These are phyloP conservation scores for Paecilomyces variotii DNA, from an alignment of 2,329 filamentous ascomycete genomes.

Conservation along the genomic window DNA sequence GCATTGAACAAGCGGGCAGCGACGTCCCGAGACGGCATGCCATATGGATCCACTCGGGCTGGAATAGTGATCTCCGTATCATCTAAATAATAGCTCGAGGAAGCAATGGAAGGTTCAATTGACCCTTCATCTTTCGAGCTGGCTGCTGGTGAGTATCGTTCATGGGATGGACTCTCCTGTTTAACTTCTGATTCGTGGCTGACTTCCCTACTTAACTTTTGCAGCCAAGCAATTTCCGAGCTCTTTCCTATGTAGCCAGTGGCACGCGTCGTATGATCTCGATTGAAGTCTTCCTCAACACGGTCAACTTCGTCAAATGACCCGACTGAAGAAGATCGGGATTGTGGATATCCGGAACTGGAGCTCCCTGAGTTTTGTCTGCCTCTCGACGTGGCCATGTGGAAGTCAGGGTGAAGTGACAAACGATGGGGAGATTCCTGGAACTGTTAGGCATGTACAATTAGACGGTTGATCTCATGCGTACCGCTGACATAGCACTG, in stretches of 20 bases:
- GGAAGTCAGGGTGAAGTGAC: conserved; percentile 13
- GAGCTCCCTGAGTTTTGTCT: conserved; percentile 10
- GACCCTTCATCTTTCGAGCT: conserved; percentile 15
- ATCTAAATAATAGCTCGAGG: conserved; percentile 33
- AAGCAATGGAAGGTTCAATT: conserved; percentile 18
- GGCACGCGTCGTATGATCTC: conserved; percentile 27
- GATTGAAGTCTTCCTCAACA: conserved; percentile 37
- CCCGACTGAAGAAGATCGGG: conserved; percentile 18
- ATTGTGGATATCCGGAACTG: conserved; percentile 14
- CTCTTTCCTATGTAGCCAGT: conserved; percentile 39
- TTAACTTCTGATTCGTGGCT: conserved; percentile 15
- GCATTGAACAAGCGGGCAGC: conserved; percentile 33
- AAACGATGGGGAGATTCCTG: conserved; percentile 10
- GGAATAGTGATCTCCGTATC: conserved; percentile 29
- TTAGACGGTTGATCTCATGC: not conserved
- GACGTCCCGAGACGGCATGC: conserved; percentile 28
- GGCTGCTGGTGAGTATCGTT: conserved; percentile 20
- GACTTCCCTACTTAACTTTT: conserved; percentile 29
- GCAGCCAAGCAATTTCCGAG: conserved; percentile 39
- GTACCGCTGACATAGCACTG: conserved; percentile 24
- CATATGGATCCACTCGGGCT: conserved; percentile 27
- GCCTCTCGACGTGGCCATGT: conserved; percentile 9
- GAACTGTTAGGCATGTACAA: conserved; percentile 1
- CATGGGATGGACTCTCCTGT: conserved; percentile 9
- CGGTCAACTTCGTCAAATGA: conserved; percentile 33